Evolutionary conservation across 345 rosid genomes (phyloP).

Genomic region (Nasturtium officinale): DNA sequence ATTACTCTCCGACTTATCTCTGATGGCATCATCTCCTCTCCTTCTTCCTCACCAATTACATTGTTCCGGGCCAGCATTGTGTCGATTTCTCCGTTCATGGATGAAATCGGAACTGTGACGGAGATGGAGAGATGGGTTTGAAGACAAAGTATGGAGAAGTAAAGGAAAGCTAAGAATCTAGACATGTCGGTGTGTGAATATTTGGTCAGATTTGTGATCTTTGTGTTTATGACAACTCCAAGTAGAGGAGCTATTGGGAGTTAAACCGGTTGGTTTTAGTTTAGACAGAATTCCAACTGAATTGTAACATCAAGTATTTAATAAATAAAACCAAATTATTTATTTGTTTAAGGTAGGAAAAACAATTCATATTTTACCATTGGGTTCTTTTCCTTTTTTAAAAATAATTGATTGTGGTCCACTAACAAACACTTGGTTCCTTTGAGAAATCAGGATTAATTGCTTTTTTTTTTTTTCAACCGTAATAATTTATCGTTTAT

Average conservation of each 20-base stretch:
- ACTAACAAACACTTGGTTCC: conserved; percentile 26
- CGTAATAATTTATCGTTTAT: background rate
- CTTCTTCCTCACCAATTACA: conserved; percentile 46
- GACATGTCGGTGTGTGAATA: conserved; percentile 30
- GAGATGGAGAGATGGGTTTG: conserved; percentile 47
- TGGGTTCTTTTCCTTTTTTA: background rate
- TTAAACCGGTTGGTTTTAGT: conserved; percentile 31
- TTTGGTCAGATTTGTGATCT: conserved; percentile 17
- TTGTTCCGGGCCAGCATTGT: conserved; percentile 27
- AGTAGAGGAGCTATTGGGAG: background rate
- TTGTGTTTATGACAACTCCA: conserved; percentile 26
- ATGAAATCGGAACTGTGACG: conserved; percentile 40
- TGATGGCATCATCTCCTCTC: conserved; percentile 64
- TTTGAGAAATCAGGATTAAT: conserved; percentile 8
- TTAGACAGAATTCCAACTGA: conserved; percentile 16
- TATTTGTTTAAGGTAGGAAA: too few species aligned
- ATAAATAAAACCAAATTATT: background rate
- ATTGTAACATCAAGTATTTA: conserved; percentile 31
- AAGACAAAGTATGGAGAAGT: conserved; percentile 39
- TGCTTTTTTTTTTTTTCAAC: background rate
- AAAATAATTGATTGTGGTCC: conserved; percentile 20
- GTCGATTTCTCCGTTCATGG: conserved; percentile 42
- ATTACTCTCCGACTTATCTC: conserved; percentile 70
- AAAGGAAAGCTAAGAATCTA: conserved; percentile 30
- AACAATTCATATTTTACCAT: too few species aligned